Conservation (phyloP, 192 early-diverging fungal genomes). For the Rhizophagus clarus region DNA sequence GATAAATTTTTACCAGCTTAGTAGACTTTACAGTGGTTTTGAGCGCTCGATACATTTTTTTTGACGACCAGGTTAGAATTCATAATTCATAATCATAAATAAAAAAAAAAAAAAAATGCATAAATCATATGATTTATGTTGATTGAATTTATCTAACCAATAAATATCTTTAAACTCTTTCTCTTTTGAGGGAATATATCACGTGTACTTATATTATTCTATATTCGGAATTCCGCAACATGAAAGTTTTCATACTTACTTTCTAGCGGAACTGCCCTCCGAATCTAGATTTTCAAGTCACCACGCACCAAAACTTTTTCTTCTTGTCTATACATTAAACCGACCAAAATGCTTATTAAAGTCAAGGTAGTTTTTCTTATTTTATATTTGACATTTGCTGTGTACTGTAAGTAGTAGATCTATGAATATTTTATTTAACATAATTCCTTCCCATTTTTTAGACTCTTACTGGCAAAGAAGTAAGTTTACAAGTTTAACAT, state of each 20-base stretch:
- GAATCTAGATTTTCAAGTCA: not conserved
- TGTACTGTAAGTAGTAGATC: not conserved
- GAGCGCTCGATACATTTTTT: no score
- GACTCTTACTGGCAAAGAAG: constrained; percentile 89
- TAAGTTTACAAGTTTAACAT: constrained; percentile 38
- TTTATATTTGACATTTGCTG: not conserved
- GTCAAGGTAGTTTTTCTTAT: constrained; percentile 62
- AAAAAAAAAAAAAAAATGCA: no score
- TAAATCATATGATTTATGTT: no score
- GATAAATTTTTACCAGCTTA: no score
- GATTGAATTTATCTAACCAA: no score
- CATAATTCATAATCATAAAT: no score
- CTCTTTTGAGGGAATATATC: no score
- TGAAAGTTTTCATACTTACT: no score
- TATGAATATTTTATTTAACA: not conserved
- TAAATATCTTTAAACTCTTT: no score
- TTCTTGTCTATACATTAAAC: not conserved
- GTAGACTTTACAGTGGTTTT: no score
- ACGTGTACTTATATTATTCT: no score
- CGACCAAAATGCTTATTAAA: constrained; percentile 69
- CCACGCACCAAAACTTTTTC: not conserved
- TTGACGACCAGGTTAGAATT: no score
- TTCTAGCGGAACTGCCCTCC: not conserved
- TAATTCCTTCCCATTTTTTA: constrained; percentile 38
- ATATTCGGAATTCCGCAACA: not conserved